Evolutionary conservation across 2,329 filamentous ascomycete species (phyloP), one percentile per base, ranked within the genome.

Genomic region (Venturia aucupariae): DNA sequence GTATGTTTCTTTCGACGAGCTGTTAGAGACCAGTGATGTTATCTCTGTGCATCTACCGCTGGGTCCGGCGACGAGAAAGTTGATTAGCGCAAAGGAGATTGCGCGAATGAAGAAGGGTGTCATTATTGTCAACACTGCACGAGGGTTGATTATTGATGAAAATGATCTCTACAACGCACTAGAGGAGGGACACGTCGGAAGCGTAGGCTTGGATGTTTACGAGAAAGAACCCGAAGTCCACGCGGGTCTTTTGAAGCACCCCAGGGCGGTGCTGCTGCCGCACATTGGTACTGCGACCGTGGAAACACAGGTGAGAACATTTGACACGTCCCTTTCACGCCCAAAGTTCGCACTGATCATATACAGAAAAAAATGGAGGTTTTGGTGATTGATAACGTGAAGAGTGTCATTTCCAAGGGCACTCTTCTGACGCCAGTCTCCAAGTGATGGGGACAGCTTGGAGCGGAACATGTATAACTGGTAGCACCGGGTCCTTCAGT

Each of bases 231-330:
- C 80, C 38, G 80, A 78, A 68, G 78, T 81, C 59, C 78, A 86
- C 67, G 75, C 77, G 0, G 83, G 81, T 0, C 71, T 82, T 61
- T 66, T 83, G 61, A 76, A 78, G 42, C 74, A 80, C 61, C 76
- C 78, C 69, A 81, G 81, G 61, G 78, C 77, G 3, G 82, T 86
- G 68, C 68, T 86, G 67, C 71, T 86, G 67, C 84, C 84, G 46
- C 84, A 86, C 68, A 81, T 86, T 67, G 84, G 84, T 24, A 86
- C 84, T 1, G 79, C 75, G 66, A 86, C 83, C 13, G 81, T 78
- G 69, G 84, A 86, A 72, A 85, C 83, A 27, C 83, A 85, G 74
- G 81, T 75, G 65, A 68, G 72, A 67, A 6, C 24, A 64, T 69
- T 66, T 59, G 22, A 13, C 10, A 51, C 10, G 11, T n/a, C 19